These are phyloP conservation scores for Withania somnifera DNA, from an alignment of 305 asterid genomes.

Conservation along the genomic window DNA sequence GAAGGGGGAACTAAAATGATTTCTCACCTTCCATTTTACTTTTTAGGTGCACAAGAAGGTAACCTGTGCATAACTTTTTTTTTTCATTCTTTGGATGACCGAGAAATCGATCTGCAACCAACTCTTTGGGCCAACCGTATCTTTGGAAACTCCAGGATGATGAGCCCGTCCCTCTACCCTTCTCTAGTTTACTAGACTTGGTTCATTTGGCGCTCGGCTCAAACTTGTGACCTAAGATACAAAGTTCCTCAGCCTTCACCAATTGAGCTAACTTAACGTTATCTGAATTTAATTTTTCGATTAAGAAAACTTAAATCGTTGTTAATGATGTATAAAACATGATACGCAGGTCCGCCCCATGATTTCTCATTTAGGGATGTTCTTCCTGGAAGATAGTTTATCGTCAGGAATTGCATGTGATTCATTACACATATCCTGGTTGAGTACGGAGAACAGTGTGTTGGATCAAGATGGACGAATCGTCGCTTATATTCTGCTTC, in stretches of 20 bases:
- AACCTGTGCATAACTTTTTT: background rate
- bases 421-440: background rate
- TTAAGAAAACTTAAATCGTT: slow-evolving; percentile 6
- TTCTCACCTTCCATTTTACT: slow-evolving; percentile 73
- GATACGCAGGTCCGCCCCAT: slow-evolving; percentile 58
- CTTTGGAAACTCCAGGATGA: background rate
- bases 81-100: background rate
- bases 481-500: slow-evolving; percentile 26
- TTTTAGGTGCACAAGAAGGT: slow-evolving; percentile 81
- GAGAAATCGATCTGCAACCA: background rate
- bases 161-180: background rate
- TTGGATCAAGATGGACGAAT: slow-evolving; percentile 26
- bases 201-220: background rate
- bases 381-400: slow-evolving; percentile 42
- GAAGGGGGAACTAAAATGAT: slow-evolving; percentile 63
- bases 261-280: background rate
- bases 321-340: background rate
- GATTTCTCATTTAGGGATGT: slow-evolving; percentile 64
- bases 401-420: background rate
- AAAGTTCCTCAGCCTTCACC: background rate
- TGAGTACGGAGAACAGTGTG: background rate
- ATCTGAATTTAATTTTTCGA: background rate
- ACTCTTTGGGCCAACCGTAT: background rate
- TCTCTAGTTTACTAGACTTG: background rate
- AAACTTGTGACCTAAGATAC: background rate